Percentiles rank a stretch among this genome's conserved stretches.
phyloP scores from a whole-genome alignment of 169 alveolate genomes.

The Plasmodium adleri region DNA sequence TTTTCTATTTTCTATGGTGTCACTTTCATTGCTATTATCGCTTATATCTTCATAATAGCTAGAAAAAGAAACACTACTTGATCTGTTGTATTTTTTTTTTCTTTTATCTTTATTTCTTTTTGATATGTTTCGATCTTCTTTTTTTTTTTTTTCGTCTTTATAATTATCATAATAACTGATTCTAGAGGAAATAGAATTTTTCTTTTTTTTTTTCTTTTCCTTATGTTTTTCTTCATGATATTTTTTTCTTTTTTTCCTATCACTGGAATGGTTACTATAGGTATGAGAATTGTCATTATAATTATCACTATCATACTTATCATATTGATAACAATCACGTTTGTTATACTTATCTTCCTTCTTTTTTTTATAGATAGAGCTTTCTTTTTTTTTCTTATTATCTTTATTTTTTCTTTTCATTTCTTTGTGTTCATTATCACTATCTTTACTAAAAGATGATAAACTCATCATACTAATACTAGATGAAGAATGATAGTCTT shows the following conservation, averaged over 20 bases:
- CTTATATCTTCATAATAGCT: conserved; percentile 27
- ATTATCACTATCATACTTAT: not conserved
- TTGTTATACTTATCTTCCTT: conserved; percentile 15
- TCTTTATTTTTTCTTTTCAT: not conserved
- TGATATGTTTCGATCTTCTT: not conserved
- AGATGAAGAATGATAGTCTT: not conserved
- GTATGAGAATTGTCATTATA: not conserved
- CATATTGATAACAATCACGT: not conserved
- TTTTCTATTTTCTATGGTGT: not conserved
- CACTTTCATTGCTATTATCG: conserved; percentile 4
- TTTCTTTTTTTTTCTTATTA: not conserved
- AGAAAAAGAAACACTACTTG: conserved; percentile 17
- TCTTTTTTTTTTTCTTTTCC: conserved; percentile 2
- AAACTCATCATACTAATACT: not conserved
- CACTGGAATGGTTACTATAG: not conserved
- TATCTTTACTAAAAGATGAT: conserved; percentile 4
- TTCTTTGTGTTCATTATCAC: not conserved
- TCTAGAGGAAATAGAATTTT: not conserved
- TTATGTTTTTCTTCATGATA: not conserved
- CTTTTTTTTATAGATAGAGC: not conserved
- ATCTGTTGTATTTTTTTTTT: conserved; percentile 4
- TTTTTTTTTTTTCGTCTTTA: conserved; percentile 4
- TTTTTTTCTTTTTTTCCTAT: not conserved
- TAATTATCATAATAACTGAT: conserved; percentile 4
- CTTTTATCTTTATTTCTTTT: not conserved